Evolutionary conservation across 2,329 filamentous ascomycete genomes (phyloP), one percentile per base, ranked within the genome.

Genomic region (Alternaria burnsii): DNA sequence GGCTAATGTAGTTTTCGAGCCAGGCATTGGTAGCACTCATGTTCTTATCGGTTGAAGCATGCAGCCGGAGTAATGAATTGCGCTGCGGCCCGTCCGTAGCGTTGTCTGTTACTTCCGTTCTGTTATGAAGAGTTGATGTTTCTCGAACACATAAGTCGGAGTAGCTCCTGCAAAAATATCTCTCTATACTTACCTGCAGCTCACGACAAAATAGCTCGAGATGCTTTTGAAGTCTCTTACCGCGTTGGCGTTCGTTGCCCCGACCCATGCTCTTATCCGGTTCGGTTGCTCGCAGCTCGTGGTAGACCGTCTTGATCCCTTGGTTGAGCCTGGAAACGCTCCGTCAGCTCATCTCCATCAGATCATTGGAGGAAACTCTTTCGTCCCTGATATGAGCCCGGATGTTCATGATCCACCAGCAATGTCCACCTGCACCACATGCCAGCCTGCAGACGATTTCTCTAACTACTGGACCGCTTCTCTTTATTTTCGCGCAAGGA

Each of bases 381-480:
- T 73, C 51, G 62, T 63, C 3, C 53, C 66, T 14, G 64, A 62
- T 42, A 73, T 73, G 71, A 62, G 58, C 40, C 68, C 66, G 2
- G 58, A 59, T 32, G 55, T 61, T 9, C 69, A 72, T 43, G 65
- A 70, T 24, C 68, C 64, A 3, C 59, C 69, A 3, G 61, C 61
- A 22, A 44, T 67, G n/a, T 71, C 70, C 2, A 71, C 69, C 3
- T 73, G 71, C 62, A 73, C 70, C 5, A 70, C 71, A 0, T 71
- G 69, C 53, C 69, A 71, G 40, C 67, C 70, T 4, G 55, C 67
- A 12, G 65, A 65, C 24, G 62, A 63, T 32, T 61, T 62, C 28
- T 48, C 43, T 26, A 74, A 74, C 44, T 74, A 74, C 61, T 74
- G 71, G 71, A 74, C 71, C 11, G 69, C 71, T 12, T 56, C 67